phyloP scores from a whole-genome alignment of 352 stramenopile species.

The Halophytophthora polymorphica region DNA sequence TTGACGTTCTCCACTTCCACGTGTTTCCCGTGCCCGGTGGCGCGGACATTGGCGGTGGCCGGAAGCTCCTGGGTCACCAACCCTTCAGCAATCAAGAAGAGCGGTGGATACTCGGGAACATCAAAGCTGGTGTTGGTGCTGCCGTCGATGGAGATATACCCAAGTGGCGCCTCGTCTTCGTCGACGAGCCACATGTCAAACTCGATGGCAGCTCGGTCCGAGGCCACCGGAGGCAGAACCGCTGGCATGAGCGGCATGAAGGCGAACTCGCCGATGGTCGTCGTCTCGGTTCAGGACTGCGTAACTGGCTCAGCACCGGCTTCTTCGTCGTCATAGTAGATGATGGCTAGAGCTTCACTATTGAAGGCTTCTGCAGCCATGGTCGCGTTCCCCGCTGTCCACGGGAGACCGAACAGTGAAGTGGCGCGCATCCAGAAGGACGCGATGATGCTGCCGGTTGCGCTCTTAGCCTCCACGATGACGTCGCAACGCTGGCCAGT shows the following conservation, averaged over 20 bases:
- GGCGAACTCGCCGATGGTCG: constrained; percentile 10
- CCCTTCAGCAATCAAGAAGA: constrained; percentile 19
- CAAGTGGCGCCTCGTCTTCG: not conserved
- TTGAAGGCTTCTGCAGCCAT: constrained; percentile 15
- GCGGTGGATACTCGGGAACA: constrained; percentile 4
- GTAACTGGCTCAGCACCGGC: constrained; percentile 6
- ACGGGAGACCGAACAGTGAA: constrained; percentile 7
- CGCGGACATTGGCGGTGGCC: constrained; percentile 3
- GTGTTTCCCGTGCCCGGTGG: constrained; percentile 25
- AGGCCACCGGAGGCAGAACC: not conserved
- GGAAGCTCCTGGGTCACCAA: constrained; percentile 16
- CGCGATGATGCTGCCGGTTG: not conserved
- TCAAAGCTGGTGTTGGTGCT: not conserved
- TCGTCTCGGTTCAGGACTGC: not conserved
- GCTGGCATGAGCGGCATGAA: constrained; percentile 1
- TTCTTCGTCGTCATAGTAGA: constrained; percentile 12
- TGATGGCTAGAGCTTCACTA: constrained; percentile 17
- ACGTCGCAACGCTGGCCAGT: constrained; percentile 26
- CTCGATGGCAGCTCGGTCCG: not conserved
- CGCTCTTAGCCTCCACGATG: constrained; percentile 13
- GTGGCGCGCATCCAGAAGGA: constrained; percentile 22
- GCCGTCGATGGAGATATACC: constrained; percentile 2
- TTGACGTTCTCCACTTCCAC: constrained; percentile 30
- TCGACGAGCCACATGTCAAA: not conserved
- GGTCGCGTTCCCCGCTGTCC: not conserved